Evolutionary conservation across 225 moss, liverwort and hornwort species (phyloP).

Genomic region (Pleurozium schreberi): DNA sequence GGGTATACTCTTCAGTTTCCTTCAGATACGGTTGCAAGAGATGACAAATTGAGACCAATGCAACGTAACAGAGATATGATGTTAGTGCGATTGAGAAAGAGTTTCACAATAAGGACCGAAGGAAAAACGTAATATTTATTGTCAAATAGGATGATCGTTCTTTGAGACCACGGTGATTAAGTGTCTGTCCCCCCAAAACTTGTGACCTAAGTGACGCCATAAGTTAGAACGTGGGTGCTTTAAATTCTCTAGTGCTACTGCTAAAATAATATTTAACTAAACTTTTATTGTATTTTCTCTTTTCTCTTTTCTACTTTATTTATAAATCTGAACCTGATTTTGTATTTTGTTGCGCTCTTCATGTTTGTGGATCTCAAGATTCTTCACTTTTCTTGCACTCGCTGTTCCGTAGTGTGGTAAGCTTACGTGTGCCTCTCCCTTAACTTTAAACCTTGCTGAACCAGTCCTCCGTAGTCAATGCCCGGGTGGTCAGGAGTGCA

Average conservation of each 20-base stretch:
- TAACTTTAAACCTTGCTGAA: background rate
- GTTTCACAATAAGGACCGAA: background rate
- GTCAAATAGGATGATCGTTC: background rate
- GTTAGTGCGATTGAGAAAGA: background rate
- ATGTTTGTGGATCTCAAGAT: background rate
- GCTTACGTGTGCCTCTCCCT: too few species aligned
- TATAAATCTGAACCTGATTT: too few species aligned
- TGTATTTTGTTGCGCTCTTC: background rate
- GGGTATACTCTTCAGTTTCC: background rate
- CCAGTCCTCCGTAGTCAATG: background rate
- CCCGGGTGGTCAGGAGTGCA: background rate
- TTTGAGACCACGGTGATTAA: background rate
- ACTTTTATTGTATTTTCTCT: too few species aligned
- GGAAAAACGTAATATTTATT: background rate
- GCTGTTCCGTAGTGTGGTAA: too few species aligned
- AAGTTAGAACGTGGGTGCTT: background rate
- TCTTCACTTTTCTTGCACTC: too few species aligned
- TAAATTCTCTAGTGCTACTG: background rate
- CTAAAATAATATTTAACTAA: background rate
- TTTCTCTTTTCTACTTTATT: too few species aligned
- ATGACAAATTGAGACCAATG: background rate
- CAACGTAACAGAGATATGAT: background rate
- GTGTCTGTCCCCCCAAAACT: background rate
- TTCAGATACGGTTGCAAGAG: background rate
- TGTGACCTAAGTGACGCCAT: background rate